phyloP scores from a whole-genome alignment of 2,329 filamentous ascomycete species.

The Botrytis paeoniae region DNA sequence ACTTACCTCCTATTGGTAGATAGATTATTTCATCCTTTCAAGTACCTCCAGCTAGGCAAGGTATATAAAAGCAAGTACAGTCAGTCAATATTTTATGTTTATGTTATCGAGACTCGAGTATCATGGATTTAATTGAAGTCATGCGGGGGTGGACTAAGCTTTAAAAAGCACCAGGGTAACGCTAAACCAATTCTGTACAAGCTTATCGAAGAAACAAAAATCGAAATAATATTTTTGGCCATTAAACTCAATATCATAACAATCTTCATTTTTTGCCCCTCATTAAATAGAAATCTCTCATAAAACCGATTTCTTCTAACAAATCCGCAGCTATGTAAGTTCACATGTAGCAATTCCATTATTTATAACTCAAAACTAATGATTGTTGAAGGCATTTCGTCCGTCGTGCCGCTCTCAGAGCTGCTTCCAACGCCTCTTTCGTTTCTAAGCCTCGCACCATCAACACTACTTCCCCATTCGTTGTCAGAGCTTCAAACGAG shows the following conservation, averaged over 20 bases:
- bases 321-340: neutral
- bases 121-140: neutral
- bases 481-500: constrained; percentile 38
- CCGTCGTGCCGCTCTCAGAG: constrained; percentile 55
- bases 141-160: neutral
- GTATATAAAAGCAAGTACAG: neutral
- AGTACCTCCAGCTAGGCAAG: neutral
- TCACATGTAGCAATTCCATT: neutral
- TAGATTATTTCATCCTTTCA: neutral
- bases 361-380: constrained; percentile 10
- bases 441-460: constrained; percentile 44
- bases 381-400: constrained; percentile 40
- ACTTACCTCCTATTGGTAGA: neutral
- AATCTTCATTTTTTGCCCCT: neutral
- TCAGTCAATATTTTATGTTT: neutral
- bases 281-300: constrained; percentile 7
- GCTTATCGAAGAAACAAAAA: constrained; percentile 9
- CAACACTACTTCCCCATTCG: constrained; percentile 39
- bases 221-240: constrained; percentile 9
- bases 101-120: neutral
- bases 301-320: neutral
- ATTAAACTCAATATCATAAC: neutral
- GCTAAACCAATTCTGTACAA: constrained; percentile 8
- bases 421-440: constrained; percentile 45
- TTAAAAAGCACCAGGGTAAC: neutral